Evolutionary conservation across 768 basidiomycete species (phyloP), one percentile per base, ranked within the genome.

Genomic region (Rhodocollybia butyracea): DNA sequence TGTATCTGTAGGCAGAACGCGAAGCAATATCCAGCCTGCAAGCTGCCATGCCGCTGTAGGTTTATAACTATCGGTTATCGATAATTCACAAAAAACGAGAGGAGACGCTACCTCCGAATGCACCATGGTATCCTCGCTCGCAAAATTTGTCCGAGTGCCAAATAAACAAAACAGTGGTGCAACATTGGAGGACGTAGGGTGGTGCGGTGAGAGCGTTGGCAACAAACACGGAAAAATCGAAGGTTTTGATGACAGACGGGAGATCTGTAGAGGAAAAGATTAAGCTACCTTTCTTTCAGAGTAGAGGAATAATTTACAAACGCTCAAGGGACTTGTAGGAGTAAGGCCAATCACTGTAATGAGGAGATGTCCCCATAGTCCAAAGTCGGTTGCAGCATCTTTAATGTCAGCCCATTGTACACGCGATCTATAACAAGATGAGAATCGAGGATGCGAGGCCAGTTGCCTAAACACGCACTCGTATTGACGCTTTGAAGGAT

Each of bases 161-260:
- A 36, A 59, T 59, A 26, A 56, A 38, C 27, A 59, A 46, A 12
- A 59, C 50, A 8, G 48, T 51, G 2, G 55, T 56, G 21, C 47
- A 56, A 17, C 38, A 55, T 51, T 59, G 55, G 8, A 59, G 36
- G 17, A 56, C 32, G 29, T 59, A 55, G 5, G 55, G 55, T 5
- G 55, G 58, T 15, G 58, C 55, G 2, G 58, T 59, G 19, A 74
- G 56, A 0, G 73, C 73, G 46, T 74, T 74, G 5, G 73, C 69
- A 19, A 65, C 64, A 45, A 69, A 70, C 6, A 72, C 68, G 58
- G 65, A 66, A 60, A 74, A 74, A 50, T 71, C 50, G 60, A 74
- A 73, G 0, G 68, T 67, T 51, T 73, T 73, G 58, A 74, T 73
- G 45, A 74, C 67, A 6, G 71, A 70, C 13, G 72, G 73, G 21